Evolutionary conservation across 192 early-diverging fungal species (phyloP).

Genomic region (Paraglomus occultum): DNA sequence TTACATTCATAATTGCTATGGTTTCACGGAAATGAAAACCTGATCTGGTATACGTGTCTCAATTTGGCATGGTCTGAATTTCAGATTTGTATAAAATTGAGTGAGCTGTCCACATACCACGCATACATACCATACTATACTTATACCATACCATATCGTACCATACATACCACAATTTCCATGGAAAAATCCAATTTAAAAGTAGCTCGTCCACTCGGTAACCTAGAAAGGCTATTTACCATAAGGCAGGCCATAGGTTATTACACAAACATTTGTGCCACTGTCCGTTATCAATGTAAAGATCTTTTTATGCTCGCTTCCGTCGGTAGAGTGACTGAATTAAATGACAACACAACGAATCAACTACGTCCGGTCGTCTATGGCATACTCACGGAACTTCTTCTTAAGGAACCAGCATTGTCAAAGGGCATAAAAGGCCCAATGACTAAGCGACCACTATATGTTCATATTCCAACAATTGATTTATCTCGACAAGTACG

Average conservation of each 20-base stretch:
- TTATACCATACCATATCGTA: too few species aligned
- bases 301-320: not conserved
- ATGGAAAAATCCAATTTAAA: too few species aligned
- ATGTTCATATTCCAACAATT: not conserved
- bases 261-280: not conserved
- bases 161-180: too few species aligned
- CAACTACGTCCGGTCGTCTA: not conserved
- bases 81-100: too few species aligned
- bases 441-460: not conserved
- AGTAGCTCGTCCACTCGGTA: constrained; percentile 5
- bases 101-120: too few species aligned
- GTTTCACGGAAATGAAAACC: too few species aligned
- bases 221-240: constrained; percentile 5
- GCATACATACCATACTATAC: too few species aligned
- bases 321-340: not conserved
- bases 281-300: constrained; percentile 1
- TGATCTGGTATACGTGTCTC: too few species aligned
- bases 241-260: not conserved
- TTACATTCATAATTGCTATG: too few species aligned
- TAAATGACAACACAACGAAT: not conserved
- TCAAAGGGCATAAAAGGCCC: not conserved
- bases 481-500: not conserved
- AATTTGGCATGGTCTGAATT: too few species aligned
- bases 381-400: not conserved
- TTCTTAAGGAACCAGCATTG: not conserved